A percentile compares a stretch with the other conserved stretches of the same genome.
These are phyloP conservation scores for Epichloe aotearoae DNA, from an alignment of 2,329 filamentous ascomycete genomes.

Conservation along the genomic window DNA sequence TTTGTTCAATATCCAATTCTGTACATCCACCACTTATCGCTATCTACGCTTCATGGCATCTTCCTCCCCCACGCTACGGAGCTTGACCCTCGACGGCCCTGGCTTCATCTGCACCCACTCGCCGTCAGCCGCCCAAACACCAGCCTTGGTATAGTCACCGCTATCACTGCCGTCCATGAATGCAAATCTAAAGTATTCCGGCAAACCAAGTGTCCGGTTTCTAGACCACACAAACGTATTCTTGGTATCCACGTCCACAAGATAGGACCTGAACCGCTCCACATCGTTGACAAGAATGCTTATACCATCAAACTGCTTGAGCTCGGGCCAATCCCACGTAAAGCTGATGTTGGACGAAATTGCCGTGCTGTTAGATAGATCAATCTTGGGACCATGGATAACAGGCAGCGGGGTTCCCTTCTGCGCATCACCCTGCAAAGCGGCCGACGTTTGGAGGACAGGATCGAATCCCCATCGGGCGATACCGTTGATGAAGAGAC, in stretches of 20 bases:
- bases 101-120: conserved; percentile 53
- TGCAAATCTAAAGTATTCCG: conserved; percentile 68
- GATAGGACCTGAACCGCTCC: conserved; percentile 63
- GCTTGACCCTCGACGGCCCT: conserved; percentile 40
- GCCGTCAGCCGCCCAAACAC: conserved; percentile 51
- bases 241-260: conserved; percentile 35
- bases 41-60: neutral
- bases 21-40: no score
- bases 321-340: conserved; percentile 31
- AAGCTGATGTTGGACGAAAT: conserved; percentile 53
- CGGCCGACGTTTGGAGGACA: conserved; percentile 68
- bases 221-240: conserved; percentile 47
- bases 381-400: conserved; percentile 34
- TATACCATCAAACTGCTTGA: conserved; percentile 54
- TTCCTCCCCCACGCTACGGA: conserved; percentile 12
- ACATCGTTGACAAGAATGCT: conserved; percentile 78
- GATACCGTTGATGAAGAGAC: conserved; percentile 86
- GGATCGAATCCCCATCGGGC: conserved; percentile 89
- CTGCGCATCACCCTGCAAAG: conserved; percentile 56
- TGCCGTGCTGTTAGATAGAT: conserved; percentile 21
- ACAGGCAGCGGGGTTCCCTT: conserved; percentile 47
- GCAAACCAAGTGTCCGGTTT: conserved; percentile 28
- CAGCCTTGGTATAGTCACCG: conserved; percentile 65
- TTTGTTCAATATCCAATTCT: no score
- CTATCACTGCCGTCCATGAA: conserved; percentile 52